Conservation (phyloP, 352 stramenopile genomes). For the Globisporangium orthogonon region DNA sequence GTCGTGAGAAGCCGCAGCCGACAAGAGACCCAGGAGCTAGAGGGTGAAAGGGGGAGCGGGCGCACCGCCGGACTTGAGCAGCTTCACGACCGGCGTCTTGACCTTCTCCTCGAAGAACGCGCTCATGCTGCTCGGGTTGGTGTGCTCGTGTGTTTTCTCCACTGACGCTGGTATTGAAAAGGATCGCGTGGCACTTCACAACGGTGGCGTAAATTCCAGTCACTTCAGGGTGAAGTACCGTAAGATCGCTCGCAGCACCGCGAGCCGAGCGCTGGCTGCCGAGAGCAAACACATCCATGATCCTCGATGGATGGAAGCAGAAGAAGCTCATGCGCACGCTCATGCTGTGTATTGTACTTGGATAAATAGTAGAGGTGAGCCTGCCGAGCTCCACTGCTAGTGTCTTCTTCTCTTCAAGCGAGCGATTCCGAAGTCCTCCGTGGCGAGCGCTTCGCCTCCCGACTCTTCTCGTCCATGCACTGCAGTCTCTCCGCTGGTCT, state of each 20-base stretch:
- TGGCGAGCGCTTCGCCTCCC: neutral
- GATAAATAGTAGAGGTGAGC: neutral
- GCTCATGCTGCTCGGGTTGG: conserved; percentile 1
- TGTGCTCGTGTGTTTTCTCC: too few species aligned
- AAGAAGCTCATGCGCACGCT: too few species aligned
- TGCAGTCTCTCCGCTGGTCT: neutral
- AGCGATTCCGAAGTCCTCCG: neutral
- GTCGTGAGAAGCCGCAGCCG: neutral
- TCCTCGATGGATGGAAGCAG: too few species aligned
- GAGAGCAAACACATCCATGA: too few species aligned
- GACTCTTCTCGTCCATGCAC: neutral
- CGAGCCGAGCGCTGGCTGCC: too few species aligned
- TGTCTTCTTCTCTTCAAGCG: too few species aligned
- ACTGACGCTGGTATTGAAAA: too few species aligned
- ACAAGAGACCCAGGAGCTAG: too few species aligned
- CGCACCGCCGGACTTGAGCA: conserved; percentile 9
- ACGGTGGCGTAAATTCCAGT: too few species aligned
- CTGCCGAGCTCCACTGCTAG: neutral
- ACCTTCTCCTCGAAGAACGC: conserved; percentile 59
- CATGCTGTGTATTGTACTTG: neutral
- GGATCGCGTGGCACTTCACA: too few species aligned
- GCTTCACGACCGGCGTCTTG: conserved; percentile 48
- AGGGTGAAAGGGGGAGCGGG: neutral
- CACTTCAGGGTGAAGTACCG: too few species aligned
- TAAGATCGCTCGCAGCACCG: too few species aligned